Evolutionary conservation across 352 stramenopile genomes (phyloP).

Genomic region (Phytophthora lateralis): DNA sequence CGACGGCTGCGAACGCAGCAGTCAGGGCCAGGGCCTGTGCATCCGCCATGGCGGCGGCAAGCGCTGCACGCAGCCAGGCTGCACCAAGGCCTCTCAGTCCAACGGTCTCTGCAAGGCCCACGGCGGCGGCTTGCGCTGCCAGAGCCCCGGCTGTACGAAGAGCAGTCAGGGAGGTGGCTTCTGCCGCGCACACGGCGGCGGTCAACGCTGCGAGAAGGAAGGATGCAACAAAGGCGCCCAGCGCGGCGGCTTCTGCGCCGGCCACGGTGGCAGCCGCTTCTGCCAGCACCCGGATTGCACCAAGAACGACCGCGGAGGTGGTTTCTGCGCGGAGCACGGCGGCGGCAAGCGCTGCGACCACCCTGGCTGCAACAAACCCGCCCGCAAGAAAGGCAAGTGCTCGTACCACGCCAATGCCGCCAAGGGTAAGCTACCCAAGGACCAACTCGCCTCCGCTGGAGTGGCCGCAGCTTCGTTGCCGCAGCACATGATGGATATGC

Average conservation of each 20-base stretch:
- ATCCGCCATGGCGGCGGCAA: constrained; percentile 87
- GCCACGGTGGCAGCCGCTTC: constrained; percentile 80
- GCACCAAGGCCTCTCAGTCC: constrained; percentile 82
- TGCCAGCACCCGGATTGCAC: constrained; percentile 88
- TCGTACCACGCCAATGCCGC: constrained; percentile 82
- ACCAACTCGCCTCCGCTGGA: constrained; percentile 33
- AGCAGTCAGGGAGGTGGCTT: constrained; percentile 83
- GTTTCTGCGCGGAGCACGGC: constrained; percentile 87
- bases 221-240: constrained; percentile 87
- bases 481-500: constrained; percentile 85
- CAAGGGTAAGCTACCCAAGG: constrained; percentile 72
- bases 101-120: constrained; percentile 89
- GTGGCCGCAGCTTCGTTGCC: constrained; percentile 30
- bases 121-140: constrained; percentile 80
- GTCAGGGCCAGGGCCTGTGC: constrained; percentile 81
- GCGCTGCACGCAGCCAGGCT: constrained; percentile 77
- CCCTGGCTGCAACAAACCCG: constrained; percentile 78
- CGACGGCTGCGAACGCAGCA: constrained; percentile 80
- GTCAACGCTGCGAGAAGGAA: constrained; percentile 83
- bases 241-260: constrained; percentile 78
- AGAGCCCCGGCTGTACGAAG: constrained; percentile 80
- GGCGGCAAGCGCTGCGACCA: constrained; percentile 85
- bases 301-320: constrained; percentile 87
- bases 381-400: constrained; percentile 88
- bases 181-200: constrained; percentile 82